Percentiles rank a stretch among this genome's conserved stretches.
These are phyloP conservation scores for Coemansia sp. DNA, from an alignment of 192 early-diverging fungal species.

Conservation along the genomic window DNA sequence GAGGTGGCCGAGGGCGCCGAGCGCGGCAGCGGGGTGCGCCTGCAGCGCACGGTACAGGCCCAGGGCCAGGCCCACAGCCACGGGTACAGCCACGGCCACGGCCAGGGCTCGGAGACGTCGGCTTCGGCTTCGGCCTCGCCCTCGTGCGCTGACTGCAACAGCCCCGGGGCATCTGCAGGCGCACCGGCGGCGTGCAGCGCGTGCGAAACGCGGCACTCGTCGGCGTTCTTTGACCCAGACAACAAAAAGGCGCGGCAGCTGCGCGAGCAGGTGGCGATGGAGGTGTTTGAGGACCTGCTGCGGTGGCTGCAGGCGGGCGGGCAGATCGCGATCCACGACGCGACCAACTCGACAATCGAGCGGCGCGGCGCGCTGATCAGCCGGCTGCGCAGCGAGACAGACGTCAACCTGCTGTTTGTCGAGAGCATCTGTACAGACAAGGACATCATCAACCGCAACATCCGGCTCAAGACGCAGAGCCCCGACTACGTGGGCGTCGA, in stretches of 20 bases:
- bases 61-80: no score
- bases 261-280: conserved; percentile 87
- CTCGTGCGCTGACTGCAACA: conserved; percentile 47
- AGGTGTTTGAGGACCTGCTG: conserved; percentile 89
- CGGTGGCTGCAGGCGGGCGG: conserved; percentile 86
- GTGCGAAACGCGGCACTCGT: conserved; percentile 66
- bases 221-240: conserved; percentile 91
- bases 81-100: no score
- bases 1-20: not conserved
- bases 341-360: conserved; percentile 90
- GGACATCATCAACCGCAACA: conserved; percentile 77
- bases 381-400: conserved; percentile 60
- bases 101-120: no score
- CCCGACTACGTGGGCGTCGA: conserved; percentile 93
- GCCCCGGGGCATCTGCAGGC: not conserved
- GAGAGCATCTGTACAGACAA: conserved; percentile 81
- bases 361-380: conserved; percentile 70
- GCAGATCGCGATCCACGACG: conserved; percentile 91
- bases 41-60: not conserved
- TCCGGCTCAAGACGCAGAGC: conserved; percentile 87
- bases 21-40: not conserved
- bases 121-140: not conserved
- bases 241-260: conserved; percentile 74
- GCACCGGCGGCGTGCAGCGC: conserved; percentile 17
- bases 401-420: conserved; percentile 71